Percentiles rank a stretch among this genome's conserved stretches.
phyloP scores from a whole-genome alignment of 495 filamentous ascomycete species.

The Tuber borchii region DNA sequence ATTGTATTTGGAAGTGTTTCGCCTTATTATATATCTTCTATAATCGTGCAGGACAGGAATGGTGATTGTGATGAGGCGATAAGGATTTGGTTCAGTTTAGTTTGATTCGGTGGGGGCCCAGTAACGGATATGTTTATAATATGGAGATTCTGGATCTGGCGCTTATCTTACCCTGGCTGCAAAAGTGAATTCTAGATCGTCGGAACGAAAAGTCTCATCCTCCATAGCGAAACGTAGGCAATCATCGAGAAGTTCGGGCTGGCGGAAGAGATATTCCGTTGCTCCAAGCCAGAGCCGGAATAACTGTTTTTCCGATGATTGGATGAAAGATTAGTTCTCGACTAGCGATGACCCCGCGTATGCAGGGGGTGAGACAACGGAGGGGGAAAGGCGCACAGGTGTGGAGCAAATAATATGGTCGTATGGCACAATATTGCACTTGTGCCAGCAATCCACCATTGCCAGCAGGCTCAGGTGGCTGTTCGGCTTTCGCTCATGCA shows the following conservation, averaged over 20 bases:
- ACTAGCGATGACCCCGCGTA: not conserved
- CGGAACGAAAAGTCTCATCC: constrained; percentile 77
- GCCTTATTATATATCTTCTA: not conserved
- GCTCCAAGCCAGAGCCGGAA: constrained; percentile 96
- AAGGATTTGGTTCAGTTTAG: not conserved
- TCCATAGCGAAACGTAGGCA: constrained; percentile 76
- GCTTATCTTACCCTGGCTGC: constrained; percentile 56
- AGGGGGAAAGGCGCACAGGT: constrained; percentile 53
- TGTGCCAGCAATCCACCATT: constrained; percentile 99
- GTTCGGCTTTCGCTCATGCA: constrained; percentile 59
- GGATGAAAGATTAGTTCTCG: constrained; percentile 9
- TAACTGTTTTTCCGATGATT: constrained; percentile 49
- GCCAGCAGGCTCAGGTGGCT: constrained; percentile 88
- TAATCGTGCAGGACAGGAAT: not conserved
- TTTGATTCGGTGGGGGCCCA: constrained; percentile 40
- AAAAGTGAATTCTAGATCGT: constrained; percentile 96
- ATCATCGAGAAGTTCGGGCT: constrained; percentile 74
- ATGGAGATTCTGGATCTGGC: not conserved
- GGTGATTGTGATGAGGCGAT: not conserved
- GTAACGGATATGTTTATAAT: not conserved
- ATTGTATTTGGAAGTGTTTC: not conserved
- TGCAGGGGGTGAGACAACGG: constrained; percentile 7
- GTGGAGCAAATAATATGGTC: constrained; percentile 99
- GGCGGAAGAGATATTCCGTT: constrained; percentile 92
- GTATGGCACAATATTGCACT: constrained; percentile 85